A percentile compares a stretch with the other conserved stretches of the same genome.
phyloP scores from a whole-genome alignment of 129 eudicot species.

The sunflower (Helianthus annuus) region HanXRQr2.0-SUNRISE NC_035445.2:26994465-26994964 shows the following conservation, averaged over 20 bases:
- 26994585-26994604: conserved; percentile 48
- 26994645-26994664: not conserved
- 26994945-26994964: too few relatives aligned
- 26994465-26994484: conserved; percentile 60
- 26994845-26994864: too few relatives aligned
- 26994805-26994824: too few relatives aligned
- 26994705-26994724: conserved; percentile 73
- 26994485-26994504: conserved; percentile 32
- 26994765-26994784: conserved; percentile 69
- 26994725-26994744: conserved; percentile 81
- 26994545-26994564: not conserved
- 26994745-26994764: conserved; percentile 85
- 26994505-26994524: not conserved
- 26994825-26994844: too few relatives aligned
- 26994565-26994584: conserved; percentile 46
- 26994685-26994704: conserved; percentile 30
- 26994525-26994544: not conserved
- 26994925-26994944: too few relatives aligned
- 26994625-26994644: conserved; percentile 32
- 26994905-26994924: too few relatives aligned
- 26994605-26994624: conserved; percentile 65
- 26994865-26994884: too few relatives aligned
- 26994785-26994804: conserved; percentile 78
- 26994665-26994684: conserved; percentile 5
- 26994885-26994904: too few relatives aligned